Evolutionary conservation across 2,329 filamentous ascomycete genomes (phyloP).

Genomic region (Penicillium freii): DNA sequence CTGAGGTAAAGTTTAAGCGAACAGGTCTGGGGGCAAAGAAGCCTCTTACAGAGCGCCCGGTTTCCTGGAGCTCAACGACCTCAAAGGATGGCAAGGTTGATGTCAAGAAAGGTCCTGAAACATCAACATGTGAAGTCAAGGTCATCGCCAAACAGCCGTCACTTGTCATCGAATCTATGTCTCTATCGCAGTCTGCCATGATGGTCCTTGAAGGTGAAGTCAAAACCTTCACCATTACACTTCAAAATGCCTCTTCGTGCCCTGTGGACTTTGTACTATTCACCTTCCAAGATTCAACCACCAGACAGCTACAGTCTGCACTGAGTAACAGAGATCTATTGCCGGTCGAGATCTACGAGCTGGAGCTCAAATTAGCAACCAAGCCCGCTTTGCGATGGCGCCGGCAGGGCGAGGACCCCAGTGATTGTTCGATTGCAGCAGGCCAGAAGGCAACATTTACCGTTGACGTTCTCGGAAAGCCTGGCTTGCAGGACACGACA

Average conservation of each 20-base stretch:
- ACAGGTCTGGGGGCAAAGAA: constrained; percentile 64
- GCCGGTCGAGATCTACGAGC: constrained; percentile 77
- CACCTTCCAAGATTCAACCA: constrained; percentile 86
- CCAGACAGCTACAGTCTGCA: constrained; percentile 70
- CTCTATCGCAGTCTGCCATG: constrained; percentile 76
- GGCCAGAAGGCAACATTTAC: constrained; percentile 69
- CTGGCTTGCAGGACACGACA: constrained; percentile 73
- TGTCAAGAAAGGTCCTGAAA: constrained; percentile 36
- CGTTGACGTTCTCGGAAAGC: constrained; percentile 82
- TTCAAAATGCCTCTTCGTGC: constrained; percentile 74
- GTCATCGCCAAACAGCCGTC: constrained; percentile 79
- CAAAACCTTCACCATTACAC: constrained; percentile 71
- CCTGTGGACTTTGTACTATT: constrained; percentile 82
- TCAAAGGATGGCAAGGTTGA: constrained; percentile 37
- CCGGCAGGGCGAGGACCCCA: constrained; percentile 47
- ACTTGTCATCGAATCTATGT: constrained; percentile 71
- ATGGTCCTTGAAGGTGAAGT: constrained; percentile 93
- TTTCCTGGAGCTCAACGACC: constrained; percentile 45
- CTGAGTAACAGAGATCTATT: constrained; percentile 74
- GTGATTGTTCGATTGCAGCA: constrained; percentile 62
- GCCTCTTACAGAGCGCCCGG: constrained; percentile 46
- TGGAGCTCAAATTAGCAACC: constrained; percentile 74
- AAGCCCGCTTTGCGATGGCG: constrained; percentile 64
- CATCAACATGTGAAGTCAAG: constrained; percentile 55
- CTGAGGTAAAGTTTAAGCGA: constrained; percentile 71